A percentile compares a stretch with the other conserved stretches of the same genome.
phyloP scores from a whole-genome alignment of 306 rosid species.

The Prunus campanulata region DNA sequence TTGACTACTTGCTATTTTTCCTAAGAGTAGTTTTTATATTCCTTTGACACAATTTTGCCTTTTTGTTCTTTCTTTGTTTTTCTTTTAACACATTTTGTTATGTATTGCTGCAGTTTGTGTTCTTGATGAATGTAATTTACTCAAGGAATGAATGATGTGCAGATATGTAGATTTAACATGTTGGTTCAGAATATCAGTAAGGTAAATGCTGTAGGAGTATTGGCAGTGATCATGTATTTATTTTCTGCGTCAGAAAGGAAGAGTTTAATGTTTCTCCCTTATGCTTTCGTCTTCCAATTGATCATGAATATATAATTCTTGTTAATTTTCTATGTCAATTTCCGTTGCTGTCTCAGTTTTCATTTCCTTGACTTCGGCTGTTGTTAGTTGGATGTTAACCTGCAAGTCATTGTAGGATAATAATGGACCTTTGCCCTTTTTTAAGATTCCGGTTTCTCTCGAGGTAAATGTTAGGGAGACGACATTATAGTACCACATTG shows the following conservation, averaged over 20 bases:
- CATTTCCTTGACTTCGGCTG: neutral
- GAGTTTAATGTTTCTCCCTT: constrained; percentile 11
- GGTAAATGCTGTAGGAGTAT: constrained; percentile 36
- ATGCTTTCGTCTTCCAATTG: neutral
- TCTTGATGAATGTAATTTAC: constrained; percentile 38
- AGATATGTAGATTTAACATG: constrained; percentile 41
- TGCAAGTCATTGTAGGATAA: neutral
- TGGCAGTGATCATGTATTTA: constrained; percentile 1
- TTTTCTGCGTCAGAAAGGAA: constrained; percentile 1
- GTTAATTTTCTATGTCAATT: neutral
- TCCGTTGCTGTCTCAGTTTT: neutral
- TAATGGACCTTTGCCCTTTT: too few relatives aligned
- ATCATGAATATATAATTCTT: constrained; percentile 10
- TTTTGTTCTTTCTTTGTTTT: neutral
- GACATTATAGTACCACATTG: too few relatives aligned
- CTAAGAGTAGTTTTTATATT: neutral
- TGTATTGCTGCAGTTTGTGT: constrained; percentile 38
- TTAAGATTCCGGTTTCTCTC: too few relatives aligned
- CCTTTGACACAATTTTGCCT: neutral
- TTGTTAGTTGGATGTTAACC: neutral
- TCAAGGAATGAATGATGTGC: constrained; percentile 32
- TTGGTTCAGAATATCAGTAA: constrained; percentile 30
- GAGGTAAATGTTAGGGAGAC: too few relatives aligned
- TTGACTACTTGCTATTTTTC: constrained; percentile 3
- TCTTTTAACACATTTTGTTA: constrained; percentile 12